Percentiles rank a stretch among this genome's conserved stretches.
phyloP scores from a whole-genome alignment of 176 grass and related monocot species.

The Oryza nivara region DNA sequence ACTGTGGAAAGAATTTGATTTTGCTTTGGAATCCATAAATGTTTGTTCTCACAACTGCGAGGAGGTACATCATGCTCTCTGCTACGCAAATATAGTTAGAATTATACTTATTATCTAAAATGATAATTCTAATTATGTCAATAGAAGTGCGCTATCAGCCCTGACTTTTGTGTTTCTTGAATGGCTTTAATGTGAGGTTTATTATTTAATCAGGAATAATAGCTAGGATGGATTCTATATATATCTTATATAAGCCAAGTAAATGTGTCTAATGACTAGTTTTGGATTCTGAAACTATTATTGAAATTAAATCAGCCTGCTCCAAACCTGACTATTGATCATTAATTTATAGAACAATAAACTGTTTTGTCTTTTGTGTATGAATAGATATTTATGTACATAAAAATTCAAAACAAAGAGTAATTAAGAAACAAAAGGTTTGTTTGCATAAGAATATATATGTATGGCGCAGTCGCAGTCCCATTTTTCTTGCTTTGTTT shows the following conservation, averaged over 20 bases:
- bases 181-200: neutral
- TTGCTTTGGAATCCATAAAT: neutral
- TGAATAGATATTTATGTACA: neutral
- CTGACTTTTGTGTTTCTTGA: neutral
- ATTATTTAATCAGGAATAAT: neutral
- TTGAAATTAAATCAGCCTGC: neutral
- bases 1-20: slow-evolving; percentile 26
- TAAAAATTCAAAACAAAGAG: neutral
- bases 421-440: neutral
- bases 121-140: neutral
- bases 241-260: neutral
- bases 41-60: neutral
- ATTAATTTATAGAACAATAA: neutral
- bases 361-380: neutral
- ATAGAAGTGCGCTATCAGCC: neutral
- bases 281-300: neutral
- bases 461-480: neutral
- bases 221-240: neutral
- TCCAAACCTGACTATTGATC: neutral
- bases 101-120: neutral
- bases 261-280: too few species aligned
- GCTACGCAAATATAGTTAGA: neutral
- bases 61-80: slow-evolving; percentile 41
- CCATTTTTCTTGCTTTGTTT: too few species aligned
- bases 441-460: neutral